Percentiles rank a stretch among this genome's conserved stretches.
Conservation (phyloP, 2,329 filamentous ascomycete species). For the Emericellopsis cladophorae region DNA sequence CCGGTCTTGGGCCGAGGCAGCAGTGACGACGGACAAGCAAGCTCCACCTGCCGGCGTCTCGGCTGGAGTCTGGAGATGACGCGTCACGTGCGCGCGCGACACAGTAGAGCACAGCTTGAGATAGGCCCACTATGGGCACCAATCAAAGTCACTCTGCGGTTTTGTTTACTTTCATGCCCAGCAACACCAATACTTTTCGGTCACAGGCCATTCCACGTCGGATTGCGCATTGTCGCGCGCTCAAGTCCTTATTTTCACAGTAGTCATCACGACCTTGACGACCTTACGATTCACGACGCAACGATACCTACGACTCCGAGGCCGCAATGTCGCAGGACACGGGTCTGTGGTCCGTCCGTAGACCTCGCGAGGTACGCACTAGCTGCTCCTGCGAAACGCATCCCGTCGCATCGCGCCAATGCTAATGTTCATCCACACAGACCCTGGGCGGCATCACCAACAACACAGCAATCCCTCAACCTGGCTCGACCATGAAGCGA, state of each 20-base stretch:
- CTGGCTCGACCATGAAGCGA: conserved; percentile 86
- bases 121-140: background rate
- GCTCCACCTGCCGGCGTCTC: background rate
- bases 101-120: background rate
- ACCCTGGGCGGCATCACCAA: conserved; percentile 76
- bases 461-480: conserved; percentile 79
- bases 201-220: background rate
- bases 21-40: conserved; percentile 1
- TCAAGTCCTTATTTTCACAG: background rate
- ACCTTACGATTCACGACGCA: background rate
- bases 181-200: conserved; percentile 16
- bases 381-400: conserved; percentile 7
- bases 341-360: conserved; percentile 81
- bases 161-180: conserved; percentile 30
- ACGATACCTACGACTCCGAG: background rate
- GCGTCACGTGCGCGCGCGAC: background rate
- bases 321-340: conserved; percentile 70
- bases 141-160: background rate
- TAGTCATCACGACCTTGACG: background rate
- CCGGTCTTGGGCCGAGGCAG: conserved; percentile 18
- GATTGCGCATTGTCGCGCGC: background rate
- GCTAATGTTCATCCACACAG: conserved; percentile 27
- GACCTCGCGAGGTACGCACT: conserved; percentile 68
- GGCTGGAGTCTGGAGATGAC: background rate
- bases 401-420: conserved; percentile 1